Evolutionary conservation across 768 basidiomycete species (phyloP).

Genomic region (Cystofilobasidium ferigula): DNA sequence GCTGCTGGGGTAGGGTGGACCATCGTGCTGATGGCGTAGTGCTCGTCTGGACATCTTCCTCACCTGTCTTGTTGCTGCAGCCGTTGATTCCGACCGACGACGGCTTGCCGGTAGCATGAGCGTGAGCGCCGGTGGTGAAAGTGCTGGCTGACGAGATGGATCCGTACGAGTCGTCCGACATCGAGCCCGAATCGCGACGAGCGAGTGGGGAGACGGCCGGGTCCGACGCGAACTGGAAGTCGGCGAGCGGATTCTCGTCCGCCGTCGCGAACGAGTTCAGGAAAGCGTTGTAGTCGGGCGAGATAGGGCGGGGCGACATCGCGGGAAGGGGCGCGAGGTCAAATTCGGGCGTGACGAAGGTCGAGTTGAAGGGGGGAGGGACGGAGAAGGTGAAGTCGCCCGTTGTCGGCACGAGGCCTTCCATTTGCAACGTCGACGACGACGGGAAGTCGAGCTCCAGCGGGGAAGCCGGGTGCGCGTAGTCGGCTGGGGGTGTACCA

Average conservation of each 20-base stretch:
- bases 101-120: too few relatives aligned
- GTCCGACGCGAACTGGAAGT: slow-evolving; percentile 4
- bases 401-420: not conserved
- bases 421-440: not conserved
- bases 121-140: too few relatives aligned
- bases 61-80: not conserved
- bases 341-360: slow-evolving; percentile 1
- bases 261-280: not conserved
- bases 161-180: slow-evolving; percentile 6
- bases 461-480: not conserved
- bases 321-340: not conserved
- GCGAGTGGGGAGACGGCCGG: not conserved
- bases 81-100: slow-evolving; percentile 1
- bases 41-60: not conserved
- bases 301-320: slow-evolving; percentile 2
- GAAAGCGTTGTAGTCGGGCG: slow-evolving; percentile 1
- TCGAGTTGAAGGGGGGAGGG: not conserved
- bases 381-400: slow-evolving; percentile 14
- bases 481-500: not conserved
- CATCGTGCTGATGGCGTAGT: slow-evolving; percentile 26
- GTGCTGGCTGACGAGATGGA: not conserved
- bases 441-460: slow-evolving; percentile 1
- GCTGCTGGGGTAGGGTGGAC: slow-evolving; percentile 21
- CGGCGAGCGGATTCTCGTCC: not conserved
- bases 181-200: not conserved